Evolutionary conservation across 1,284 basidiomycete species (phyloP), one percentile per base, ranked within the genome.

Genomic region (Chondrostereum purpureum): DNA sequence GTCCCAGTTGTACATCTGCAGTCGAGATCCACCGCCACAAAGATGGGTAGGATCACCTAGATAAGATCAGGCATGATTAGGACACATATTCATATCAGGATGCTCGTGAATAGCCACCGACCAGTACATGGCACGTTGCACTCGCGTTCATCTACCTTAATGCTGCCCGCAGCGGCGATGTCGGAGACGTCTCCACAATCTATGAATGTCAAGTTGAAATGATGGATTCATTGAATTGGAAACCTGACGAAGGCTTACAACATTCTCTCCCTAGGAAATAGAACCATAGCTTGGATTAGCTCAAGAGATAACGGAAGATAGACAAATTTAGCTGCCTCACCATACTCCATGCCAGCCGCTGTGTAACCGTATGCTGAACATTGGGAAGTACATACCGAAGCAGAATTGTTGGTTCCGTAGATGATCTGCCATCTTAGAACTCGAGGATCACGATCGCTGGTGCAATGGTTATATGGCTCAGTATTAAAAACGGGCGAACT

Each of bases 171-270:
- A 4, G 53, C 52, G 1, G 65, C 48, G 6, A 83, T 68, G 48
- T 87, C 77, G 4, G 61, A 58, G 13, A 73, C 55, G 55, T 88
- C 84, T 46, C 85, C 85, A 45, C 84, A 88, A 60, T 75, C 83
- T 86, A 45, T 1, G 21, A 3, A 27, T 31, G 38, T 5, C 17
- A 43, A 3, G 39, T 27, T 1, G 6, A 20, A 10, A 13, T 12
- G n/a, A 23, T n/a, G 37, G 5, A 11, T 22, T 8, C 19, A 20
- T 17, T 18, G 20, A 3, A 1, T 2, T 39, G n/a, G n/a, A 20
- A 19, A 12, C 36, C 1, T 13, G 16, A 39, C 18, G 34, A 14
- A 37, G n/a, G 67, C 81, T 53, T 54, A 83, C 83, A 85, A 63
- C 84, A 86, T 58, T 87, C 77, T 43, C 34, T 13, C 44, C 12